Evolutionary conservation across 306 rosid genomes (phyloP).

Genomic region (Cicer chorassanicum): DNA sequence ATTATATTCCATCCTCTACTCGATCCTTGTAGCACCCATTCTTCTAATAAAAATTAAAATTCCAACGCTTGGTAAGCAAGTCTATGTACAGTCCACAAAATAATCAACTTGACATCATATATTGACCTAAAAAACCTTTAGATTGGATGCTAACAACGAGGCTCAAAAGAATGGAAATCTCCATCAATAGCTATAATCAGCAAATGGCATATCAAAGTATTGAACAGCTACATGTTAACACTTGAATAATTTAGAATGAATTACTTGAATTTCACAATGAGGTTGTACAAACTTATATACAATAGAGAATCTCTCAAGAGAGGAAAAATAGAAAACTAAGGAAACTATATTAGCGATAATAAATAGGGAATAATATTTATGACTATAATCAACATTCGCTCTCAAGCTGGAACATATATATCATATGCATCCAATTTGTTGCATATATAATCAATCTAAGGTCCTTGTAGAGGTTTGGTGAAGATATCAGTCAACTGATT

Average conservation of each 20-base stretch:
- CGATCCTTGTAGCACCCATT: background rate
- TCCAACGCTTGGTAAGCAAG: background rate
- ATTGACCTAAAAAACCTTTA: background rate
- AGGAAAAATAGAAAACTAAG: background rate
- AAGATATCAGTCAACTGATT: too few relatives aligned
- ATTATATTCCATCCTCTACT: background rate
- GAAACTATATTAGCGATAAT: background rate
- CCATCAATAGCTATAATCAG: background rate
- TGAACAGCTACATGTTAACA: background rate
- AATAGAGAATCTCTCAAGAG: background rate
- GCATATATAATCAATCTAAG: too few relatives aligned
- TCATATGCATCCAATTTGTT: too few relatives aligned
- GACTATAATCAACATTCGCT: background rate
- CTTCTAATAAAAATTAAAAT: slow-evolving; percentile 6
- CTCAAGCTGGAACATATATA: too few relatives aligned
- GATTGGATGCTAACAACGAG: slow-evolving; percentile 7
- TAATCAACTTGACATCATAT: background rate
- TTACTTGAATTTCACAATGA: background rate
- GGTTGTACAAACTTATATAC: background rate
- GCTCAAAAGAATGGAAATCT: background rate
- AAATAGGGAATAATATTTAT: background rate
- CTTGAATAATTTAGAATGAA: slow-evolving; percentile 9
- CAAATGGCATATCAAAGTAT: slow-evolving; percentile 3
- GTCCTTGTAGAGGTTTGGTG: too few relatives aligned
- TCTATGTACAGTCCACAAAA: background rate